Evolutionary conservation across 768 basidiomycete species (phyloP).

Genomic region (Steccherinum ochraceum): DNA sequence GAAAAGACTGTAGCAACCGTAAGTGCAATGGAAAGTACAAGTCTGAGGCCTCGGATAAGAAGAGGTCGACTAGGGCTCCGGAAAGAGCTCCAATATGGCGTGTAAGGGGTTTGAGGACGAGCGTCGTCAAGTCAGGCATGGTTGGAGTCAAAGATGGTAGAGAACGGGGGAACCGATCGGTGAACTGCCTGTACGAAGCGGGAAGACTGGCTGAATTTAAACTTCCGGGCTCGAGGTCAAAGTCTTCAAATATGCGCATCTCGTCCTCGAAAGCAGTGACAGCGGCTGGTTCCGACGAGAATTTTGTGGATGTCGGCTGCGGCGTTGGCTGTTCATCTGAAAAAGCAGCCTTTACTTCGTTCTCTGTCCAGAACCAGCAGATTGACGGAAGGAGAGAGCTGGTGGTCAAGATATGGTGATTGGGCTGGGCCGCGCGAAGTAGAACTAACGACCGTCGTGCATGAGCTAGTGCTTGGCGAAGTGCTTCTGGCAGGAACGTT

Average conservation of each 20-base stretch:
- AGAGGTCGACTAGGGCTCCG: slow-evolving; percentile 55
- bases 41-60: slow-evolving; percentile 50
- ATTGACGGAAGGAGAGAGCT: slow-evolving; percentile 20
- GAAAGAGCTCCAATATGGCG: slow-evolving; percentile 61
- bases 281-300: background rate
- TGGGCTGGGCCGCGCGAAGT: slow-evolving; percentile 56
- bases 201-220: no score
- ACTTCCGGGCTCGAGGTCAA: slow-evolving; percentile 61
- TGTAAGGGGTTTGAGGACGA: slow-evolving; percentile 57
- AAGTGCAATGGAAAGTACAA: slow-evolving; percentile 68
- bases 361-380: slow-evolving; percentile 59
- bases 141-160: slow-evolving; percentile 64
- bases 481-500: slow-evolving; percentile 48
- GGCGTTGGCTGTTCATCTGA: background rate
- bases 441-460: slow-evolving; percentile 67
- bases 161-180: slow-evolving; percentile 47
- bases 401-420: slow-evolving; percentile 48
- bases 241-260: slow-evolving; percentile 45
- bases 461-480: slow-evolving; percentile 49
- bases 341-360: slow-evolving; percentile 48
- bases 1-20: slow-evolving; percentile 63
- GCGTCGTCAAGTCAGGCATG: slow-evolving; percentile 51
- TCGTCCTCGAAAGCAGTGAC: slow-evolving; percentile 24
- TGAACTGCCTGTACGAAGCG: slow-evolving; percentile 35
- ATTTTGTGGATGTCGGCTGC: background rate